Evolutionary conservation across 129 eudicot genomes (phyloP), one percentile per base, ranked within the genome.

Genomic region (Escallonia rubra): DNA sequence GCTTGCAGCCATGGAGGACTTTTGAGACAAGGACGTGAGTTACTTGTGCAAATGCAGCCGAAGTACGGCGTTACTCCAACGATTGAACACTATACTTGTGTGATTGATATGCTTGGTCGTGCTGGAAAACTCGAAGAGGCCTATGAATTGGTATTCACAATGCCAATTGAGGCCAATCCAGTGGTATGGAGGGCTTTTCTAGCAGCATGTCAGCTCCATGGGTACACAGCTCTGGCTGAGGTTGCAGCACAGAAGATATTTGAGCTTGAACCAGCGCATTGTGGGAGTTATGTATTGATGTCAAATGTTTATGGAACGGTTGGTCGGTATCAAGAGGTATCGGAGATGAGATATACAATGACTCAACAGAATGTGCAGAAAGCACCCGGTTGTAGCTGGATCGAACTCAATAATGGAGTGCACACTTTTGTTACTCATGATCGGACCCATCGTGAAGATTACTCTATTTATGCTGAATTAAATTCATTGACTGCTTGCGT

Each of bases 381-480:
- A 72, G 72, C 80, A 23, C 89, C 89, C 7, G 97, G 94, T 55
- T 88, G 96, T 57, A 91, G 97, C 57, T 91, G 96, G 98, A 85
- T 91, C 11, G 88, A 91, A 66, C 83, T 83, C 43, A 46, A 74
- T 50, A 79, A 81, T 12, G 82, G 80, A 54, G 73, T 91, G 63
- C 94, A 79, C 64, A 81, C 74, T 41, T 91, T 85, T 66, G 74
- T 82, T 34, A 85, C 79, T 1, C 80, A 80, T 43, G 93, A 85
- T 73, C 61, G 71, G 9, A 67, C 60, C 43, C 97, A 82, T 79
- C 68, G 72, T 12, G 85, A 85, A 72, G 78, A 71, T 6, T 10
- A 75, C 38, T 71, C 41, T 52, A 84, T 85, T 61, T 82, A 81
- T 73, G 74, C 77, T 6, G 80, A 62, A 70, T 72, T 88, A 40